These are phyloP conservation scores for Sphagnum tenellum DNA, from an alignment of 225 moss, liverwort and hornwort genomes.

Conservation along the genomic window DNA sequence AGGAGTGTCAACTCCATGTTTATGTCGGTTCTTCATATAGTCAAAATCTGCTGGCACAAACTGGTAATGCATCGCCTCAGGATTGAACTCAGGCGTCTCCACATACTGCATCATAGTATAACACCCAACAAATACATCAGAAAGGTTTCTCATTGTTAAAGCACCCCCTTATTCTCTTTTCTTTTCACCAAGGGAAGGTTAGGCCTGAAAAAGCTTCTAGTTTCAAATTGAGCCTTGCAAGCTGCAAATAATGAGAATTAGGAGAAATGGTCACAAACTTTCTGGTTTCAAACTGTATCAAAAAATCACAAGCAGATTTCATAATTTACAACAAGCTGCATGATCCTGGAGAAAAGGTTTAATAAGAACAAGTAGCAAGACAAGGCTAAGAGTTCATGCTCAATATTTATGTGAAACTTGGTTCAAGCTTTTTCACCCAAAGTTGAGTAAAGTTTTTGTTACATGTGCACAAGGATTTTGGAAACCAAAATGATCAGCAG, in stretches of 20 bases:
- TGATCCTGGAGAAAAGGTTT: too few relatives aligned
- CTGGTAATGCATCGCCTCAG: slow-evolving; percentile 33
- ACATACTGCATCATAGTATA: slow-evolving; percentile 26
- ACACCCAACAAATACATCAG: neutral
- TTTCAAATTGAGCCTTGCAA: neutral
- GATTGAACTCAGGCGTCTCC: slow-evolving; percentile 45
- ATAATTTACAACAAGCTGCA: too few relatives aligned
- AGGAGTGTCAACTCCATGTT: slow-evolving; percentile 10
- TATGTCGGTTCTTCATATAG: slow-evolving; percentile 17
- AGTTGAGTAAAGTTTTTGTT: too few relatives aligned
- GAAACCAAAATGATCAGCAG: neutral
- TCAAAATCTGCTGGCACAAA: slow-evolving; percentile 47
- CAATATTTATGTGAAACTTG: too few relatives aligned
- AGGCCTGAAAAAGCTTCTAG: neutral
- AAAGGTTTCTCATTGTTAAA: neutral
- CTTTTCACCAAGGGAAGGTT: neutral
- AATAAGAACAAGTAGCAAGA: too few relatives aligned
- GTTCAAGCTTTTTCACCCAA: too few relatives aligned
- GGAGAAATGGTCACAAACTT: neutral
- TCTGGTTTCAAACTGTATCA: neutral
- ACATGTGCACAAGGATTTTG: too few relatives aligned
- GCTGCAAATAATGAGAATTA: too few relatives aligned
- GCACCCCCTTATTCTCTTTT: neutral
- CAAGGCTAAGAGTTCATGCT: too few relatives aligned
- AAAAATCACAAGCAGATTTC: too few relatives aligned